A percentile compares a stretch with the other conserved stretches of the same genome.
Evolutionary conservation across 495 filamentous ascomycete species (phyloP).

Genomic region (Penicillium cosmopolitanum): DNA sequence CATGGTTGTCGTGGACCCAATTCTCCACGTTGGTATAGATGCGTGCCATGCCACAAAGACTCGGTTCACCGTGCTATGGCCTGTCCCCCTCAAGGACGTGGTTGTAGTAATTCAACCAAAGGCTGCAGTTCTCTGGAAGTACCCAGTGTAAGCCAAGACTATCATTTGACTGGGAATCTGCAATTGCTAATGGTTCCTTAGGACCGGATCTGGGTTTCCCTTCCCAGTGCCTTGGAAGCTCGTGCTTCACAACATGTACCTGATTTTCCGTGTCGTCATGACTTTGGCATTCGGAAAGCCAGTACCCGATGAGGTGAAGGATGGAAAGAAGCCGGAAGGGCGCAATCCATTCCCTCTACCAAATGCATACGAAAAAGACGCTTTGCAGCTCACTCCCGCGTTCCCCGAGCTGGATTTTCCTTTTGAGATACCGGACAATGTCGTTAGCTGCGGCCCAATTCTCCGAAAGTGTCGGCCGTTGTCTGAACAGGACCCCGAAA

Average conservation of each 20-base stretch:
- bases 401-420: conserved; percentile 51
- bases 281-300: conserved; percentile 21
- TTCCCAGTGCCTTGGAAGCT: conserved; percentile 49
- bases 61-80: conserved; percentile 38
- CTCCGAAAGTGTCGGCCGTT: conserved; percentile 38
- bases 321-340: conserved; percentile 31
- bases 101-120: conserved; percentile 44
- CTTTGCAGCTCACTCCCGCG: conserved; percentile 40
- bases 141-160: conserved; percentile 42
- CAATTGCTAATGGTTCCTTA: conserved; percentile 18
- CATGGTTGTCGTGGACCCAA: conserved; percentile 53
- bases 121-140: conserved; percentile 44
- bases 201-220: conserved; percentile 49
- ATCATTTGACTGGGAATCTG: background rate
- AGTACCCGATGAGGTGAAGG: conserved; percentile 24
- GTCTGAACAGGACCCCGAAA: conserved; percentile 40
- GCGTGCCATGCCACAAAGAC: conserved; percentile 40
- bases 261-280: conserved; percentile 24
- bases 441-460: conserved; percentile 53
- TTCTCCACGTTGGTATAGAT: conserved; percentile 53
- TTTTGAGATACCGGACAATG: conserved; percentile 43
- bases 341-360: conserved; percentile 34
- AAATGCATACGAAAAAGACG: conserved; percentile 38
- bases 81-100: conserved; percentile 43
- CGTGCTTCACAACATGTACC: conserved; percentile 43